Base-by-base conservation (phyloP, 495 filamentous ascomycete species). In the Hyaloscypha finlandica region DNA sequence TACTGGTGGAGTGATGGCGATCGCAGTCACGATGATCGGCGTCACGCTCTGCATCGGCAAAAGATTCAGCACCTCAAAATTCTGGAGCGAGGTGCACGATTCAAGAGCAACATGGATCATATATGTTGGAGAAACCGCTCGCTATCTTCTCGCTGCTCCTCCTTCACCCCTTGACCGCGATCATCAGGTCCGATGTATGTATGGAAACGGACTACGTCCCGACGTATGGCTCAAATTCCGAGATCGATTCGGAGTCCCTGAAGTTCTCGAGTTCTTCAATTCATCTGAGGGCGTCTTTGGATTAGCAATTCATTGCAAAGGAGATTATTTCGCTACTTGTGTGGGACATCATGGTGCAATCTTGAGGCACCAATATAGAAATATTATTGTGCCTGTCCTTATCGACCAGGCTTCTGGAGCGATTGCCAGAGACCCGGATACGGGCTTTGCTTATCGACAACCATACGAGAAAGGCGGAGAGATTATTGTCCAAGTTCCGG, bases 101-200 rank as follows among this genome's bases (percentile, higher is more conserved):
- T 88, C 86, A 0, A 75, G 82, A 19, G 83, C 90, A 4, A 93
- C 89, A 1, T 79, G 85, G 64, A 90, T 93, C 74, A 85, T 90
- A 12, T 95, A 95, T 71, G 92, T 95, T n/a, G 91, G 92, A 68
- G 91, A 95, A 74, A 91, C 89, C 0, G 85, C 90, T 31, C 81
- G 91, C 3, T 95, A 94, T 63, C 82, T 95, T 2, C 84, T 95
- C 19, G 86, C 90, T 0, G 83, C 85, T 12, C 89, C 90, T 0
- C 85, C 87, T 0, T 86, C 83, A 2, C 82, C 86, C 1, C 75
- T 82, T 3, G 92, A 95, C 67, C 83, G 79, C 25, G 78, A 86
- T 6, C 91, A 95, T 69, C 83, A 81, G 16, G 82, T 93, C 12
- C 82, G 84, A 22, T 77, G 83, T 55, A 90, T 93, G 77, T 91